Base-by-base conservation (phyloP, 2,329 filamentous ascomycete genomes). In the Diaporthe vaccinii region DNA sequence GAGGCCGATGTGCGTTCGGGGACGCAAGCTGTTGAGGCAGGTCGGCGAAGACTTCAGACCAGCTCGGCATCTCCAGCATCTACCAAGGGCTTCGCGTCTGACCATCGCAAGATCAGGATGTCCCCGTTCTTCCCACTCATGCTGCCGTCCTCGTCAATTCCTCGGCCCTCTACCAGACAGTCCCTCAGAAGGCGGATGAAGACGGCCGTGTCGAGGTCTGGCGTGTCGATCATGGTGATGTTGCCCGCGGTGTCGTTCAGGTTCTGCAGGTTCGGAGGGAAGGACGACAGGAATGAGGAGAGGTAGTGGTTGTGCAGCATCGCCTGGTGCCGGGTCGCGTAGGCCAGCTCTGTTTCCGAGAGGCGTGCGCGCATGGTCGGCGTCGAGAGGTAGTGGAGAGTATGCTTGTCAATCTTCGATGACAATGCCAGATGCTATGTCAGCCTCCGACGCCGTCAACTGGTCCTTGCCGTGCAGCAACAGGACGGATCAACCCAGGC, bases 171-270 rank as follows among this genome's bases (percentile, higher is more conserved):
- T 17, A 92, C 89, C 7, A 89, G 86, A 3, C 87, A 86, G 80
- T 93, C 91, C 72, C 87, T 88, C 72, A 96, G 84, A 67, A 94
- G 88, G 76, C 96, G 88, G 55, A 95, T 91, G 83, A 99, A 98
- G 2, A 98, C 96, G 10, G 95, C 95, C 2, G 90, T 89, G 76
- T 97, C 94, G 65, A 92, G 85, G 82, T 98, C 97, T 0, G 97
- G 97, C 2, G 90, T 88, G 81, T 98, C 95, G 41, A 98, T 91
- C 97, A 99, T 99, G 85, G 91, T 95, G 74, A 96, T 93, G 14
- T 96, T 96, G 41, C 95, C 96, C 0, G 94, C 92, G 20, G 94
- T 94, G 85, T 99, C 97, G 84, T 98, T 97, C 72, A 99, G 86
- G 78, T 95, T 92, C 83, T 96, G 93, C 79, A 99, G 84, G 61